Percentiles rank a stretch among this genome's conserved stretches.
These are phyloP conservation scores for Xerophyta viscosa DNA, from an alignment of 106 monocot genomes.

Conservation along the genomic window DNA sequence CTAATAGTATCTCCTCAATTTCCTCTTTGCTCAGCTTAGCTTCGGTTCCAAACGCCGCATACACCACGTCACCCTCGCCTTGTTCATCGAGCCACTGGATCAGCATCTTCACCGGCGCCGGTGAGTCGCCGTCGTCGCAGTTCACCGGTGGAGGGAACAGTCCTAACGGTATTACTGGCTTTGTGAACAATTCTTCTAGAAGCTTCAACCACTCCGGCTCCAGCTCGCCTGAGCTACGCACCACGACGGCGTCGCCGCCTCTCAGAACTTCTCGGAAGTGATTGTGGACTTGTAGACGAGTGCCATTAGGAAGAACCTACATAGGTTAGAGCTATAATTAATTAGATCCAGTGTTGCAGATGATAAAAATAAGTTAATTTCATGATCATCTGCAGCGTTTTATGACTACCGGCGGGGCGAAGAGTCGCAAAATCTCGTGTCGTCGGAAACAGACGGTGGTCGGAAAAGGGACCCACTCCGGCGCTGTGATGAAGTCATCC, in stretches of 20 bases:
- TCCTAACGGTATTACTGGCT: conserved; percentile 7
- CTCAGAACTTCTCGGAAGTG: neutral
- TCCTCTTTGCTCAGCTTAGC: conserved; percentile 1
- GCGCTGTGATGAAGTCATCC: conserved; percentile 6
- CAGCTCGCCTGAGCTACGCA: conserved; percentile 13
- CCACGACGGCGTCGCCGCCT: neutral
- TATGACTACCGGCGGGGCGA: neutral
- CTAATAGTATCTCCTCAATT: conserved; percentile 16
- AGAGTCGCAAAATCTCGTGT: neutral
- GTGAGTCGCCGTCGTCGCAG: neutral
- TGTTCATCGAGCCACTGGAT: conserved; percentile 23
- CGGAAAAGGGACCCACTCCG: conserved; percentile 17
- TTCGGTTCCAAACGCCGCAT: conserved; percentile 32
- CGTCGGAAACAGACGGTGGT: conserved; percentile 6
- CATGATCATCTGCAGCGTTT: too few relatives aligned
- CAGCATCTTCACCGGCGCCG: neutral
- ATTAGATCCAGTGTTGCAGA: too few relatives aligned
- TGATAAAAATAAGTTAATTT: too few relatives aligned
- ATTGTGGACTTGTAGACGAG: neutral
- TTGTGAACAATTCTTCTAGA: neutral
- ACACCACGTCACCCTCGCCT: conserved; percentile 8
- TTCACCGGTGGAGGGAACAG: neutral
- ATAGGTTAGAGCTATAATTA: too few relatives aligned
- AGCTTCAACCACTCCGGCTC: conserved; percentile 11
- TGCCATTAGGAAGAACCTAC: neutral